Evolutionary conservation across 2,329 filamentous ascomycete genomes (phyloP).

Genomic region (Fulvia fulva): DNA sequence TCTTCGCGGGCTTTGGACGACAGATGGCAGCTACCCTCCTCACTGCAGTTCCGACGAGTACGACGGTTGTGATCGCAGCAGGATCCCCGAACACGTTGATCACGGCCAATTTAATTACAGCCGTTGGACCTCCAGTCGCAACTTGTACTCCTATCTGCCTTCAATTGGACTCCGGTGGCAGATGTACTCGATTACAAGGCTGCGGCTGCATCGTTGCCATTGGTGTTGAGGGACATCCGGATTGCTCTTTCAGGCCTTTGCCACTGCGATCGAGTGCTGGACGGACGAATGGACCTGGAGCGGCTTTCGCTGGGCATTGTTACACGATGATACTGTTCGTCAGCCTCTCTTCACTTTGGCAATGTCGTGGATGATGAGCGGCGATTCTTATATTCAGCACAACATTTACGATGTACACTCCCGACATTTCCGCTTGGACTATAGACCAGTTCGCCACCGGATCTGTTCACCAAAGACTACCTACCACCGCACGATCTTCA

Average conservation of each 20-base stretch:
- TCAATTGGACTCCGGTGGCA: neutral
- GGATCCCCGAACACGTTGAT: neutral
- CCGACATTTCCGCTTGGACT: too few species aligned
- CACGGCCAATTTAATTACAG: neutral
- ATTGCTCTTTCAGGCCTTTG: neutral
- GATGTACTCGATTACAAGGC: neutral
- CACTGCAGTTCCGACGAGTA: neutral
- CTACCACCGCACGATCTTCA: too few species aligned
- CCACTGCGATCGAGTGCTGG: too few species aligned
- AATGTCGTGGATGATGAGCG: too few species aligned
- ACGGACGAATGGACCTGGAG: too few species aligned
- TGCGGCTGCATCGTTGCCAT: neutral
- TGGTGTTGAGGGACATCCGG: neutral
- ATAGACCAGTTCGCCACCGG: too few species aligned
- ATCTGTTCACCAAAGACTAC: too few species aligned
- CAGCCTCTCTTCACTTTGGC: too few species aligned
- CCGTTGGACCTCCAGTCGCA: neutral
- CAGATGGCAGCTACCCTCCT: neutral
- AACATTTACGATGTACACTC: too few species aligned
- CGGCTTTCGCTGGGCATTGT: too few species aligned
- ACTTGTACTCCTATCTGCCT: neutral
- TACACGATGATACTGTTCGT: too few species aligned
- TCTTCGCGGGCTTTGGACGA: neutral
- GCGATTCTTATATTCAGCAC: too few species aligned
- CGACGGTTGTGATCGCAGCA: neutral